These are phyloP conservation scores for Penicillium nucicola DNA, from an alignment of 495 filamentous ascomycete genomes.

Conservation along the genomic window DNA sequence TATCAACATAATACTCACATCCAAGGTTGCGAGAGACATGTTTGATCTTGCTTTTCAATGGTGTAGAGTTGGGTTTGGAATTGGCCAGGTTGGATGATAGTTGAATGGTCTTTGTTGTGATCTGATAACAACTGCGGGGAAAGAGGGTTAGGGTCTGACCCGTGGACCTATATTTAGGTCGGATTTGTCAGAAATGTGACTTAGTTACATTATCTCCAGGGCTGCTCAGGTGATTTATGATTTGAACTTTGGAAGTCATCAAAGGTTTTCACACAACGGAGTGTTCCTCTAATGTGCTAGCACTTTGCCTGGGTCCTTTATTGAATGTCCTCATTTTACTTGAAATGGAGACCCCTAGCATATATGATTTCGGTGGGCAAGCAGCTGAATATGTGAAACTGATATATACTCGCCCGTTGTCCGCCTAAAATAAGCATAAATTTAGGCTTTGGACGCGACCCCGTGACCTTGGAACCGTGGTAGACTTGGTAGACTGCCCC, in stretches of 20 bases:
- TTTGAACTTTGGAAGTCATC: too few relatives aligned
- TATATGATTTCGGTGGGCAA: not conserved
- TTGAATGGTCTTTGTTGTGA: not conserved
- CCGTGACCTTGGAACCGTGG: not conserved
- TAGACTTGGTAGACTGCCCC: not conserved
- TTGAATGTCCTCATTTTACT: too few relatives aligned
- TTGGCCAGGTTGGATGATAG: not conserved
- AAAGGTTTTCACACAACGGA: too few relatives aligned
- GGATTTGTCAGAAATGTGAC: too few relatives aligned
- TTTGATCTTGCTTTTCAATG: not conserved
- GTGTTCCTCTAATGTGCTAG: too few relatives aligned
- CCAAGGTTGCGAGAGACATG: slow-evolving; percentile 44
- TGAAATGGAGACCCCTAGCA: too few relatives aligned
- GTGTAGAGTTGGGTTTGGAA: not conserved
- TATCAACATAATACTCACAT: slow-evolving; percentile 21
- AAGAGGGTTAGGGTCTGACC: not conserved
- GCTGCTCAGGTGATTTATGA: too few relatives aligned
- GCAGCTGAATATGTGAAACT: not conserved
- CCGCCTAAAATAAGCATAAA: slow-evolving; percentile 1
- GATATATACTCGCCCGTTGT: too few relatives aligned
- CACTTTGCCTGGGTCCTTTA: too few relatives aligned
- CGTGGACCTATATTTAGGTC: too few relatives aligned
- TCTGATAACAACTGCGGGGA: slow-evolving; percentile 2
- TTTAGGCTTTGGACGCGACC: not conserved
- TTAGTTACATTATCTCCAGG: too few relatives aligned